Evolutionary conservation across 1,284 basidiomycete species (phyloP).

Genomic region (Earliella scabrosa): DNA sequence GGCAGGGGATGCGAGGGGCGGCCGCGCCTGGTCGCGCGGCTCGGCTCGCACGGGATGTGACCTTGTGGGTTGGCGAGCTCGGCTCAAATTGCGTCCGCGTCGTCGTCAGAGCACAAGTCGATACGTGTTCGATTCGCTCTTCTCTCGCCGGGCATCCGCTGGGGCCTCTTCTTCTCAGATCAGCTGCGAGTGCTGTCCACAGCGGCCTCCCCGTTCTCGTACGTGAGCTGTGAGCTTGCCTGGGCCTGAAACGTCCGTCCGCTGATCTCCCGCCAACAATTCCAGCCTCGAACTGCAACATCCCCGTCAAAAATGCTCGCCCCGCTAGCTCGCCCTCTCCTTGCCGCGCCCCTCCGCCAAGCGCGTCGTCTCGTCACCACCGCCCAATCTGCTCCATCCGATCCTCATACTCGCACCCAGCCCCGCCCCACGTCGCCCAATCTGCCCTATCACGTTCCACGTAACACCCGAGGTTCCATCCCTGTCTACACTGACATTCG

Average conservation of each 20-base stretch:
- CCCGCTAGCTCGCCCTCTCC: conserved; percentile 13
- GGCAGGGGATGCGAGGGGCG: not conserved
- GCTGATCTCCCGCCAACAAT: not conserved
- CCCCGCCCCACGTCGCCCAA: conserved; percentile 11
- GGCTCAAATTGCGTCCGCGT: conserved; percentile 1
- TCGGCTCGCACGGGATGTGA: not conserved
- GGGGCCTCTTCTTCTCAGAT: no score
- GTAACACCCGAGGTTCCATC: conserved; percentile 65
- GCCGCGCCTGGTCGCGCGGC: not conserved
- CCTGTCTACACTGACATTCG: conserved; percentile 77
- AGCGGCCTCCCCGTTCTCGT: not conserved
- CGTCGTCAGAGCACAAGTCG: not conserved
- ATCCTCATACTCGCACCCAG: conserved; percentile 4
- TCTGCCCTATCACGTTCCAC: conserved; percentile 60
- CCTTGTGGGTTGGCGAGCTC: not conserved
- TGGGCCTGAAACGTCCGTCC: not conserved
- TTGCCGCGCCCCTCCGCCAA: conserved; percentile 6
- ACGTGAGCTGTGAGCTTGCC: not conserved
- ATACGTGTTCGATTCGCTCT: not conserved
- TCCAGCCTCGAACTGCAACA: not conserved
- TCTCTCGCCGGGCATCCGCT: not conserved
- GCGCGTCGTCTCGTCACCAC: conserved; percentile 14
- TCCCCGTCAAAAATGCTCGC: conserved; percentile 18
- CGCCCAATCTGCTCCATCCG: conserved; percentile 9
- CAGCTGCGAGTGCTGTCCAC: not conserved